Conservation (phyloP, 306 rosid genomes). For the Prunus mume region DNA sequence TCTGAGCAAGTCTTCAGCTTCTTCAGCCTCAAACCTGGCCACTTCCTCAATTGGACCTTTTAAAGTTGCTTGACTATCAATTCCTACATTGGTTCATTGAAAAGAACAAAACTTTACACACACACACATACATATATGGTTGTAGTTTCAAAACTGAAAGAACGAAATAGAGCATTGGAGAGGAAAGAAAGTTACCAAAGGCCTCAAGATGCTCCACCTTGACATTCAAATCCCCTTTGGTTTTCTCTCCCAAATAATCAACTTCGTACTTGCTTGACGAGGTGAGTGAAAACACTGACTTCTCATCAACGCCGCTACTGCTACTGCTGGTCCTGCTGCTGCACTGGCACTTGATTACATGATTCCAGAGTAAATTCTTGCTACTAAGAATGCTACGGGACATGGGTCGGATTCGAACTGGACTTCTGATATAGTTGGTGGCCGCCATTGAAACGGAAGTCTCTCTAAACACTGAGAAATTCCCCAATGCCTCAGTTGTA, state of each 20-base stretch:
- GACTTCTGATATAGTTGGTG: not conserved
- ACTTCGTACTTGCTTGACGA: slow-evolving; percentile 62
- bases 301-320: slow-evolving; percentile 37
- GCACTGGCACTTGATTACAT: slow-evolving; percentile 17
- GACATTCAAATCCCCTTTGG: slow-evolving; percentile 92
- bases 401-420: slow-evolving; percentile 15
- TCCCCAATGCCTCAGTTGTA: slow-evolving; percentile 21
- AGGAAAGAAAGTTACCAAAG: slow-evolving; percentile 45
- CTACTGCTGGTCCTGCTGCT: not conserved
- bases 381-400: not conserved
- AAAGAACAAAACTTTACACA: slow-evolving; percentile 10
- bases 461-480: not conserved
- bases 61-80: slow-evolving; percentile 55
- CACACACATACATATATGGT: not conserved
- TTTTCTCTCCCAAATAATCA: slow-evolving; percentile 90
- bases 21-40: slow-evolving; percentile 72
- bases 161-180: slow-evolving; percentile 3
- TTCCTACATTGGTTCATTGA: slow-evolving; percentile 38
- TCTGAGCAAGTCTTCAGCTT: slow-evolving; percentile 72
- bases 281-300: slow-evolving; percentile 64
- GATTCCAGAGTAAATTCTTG: not conserved
- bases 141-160: not conserved
- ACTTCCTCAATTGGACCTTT: slow-evolving; percentile 96
- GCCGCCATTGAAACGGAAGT: slow-evolving; percentile 5
- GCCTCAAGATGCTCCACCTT: slow-evolving; percentile 67